A percentile compares a stretch with the other conserved stretches of the same genome.
These are phyloP conservation scores for Calocybe gangraenosa DNA, from an alignment of 768 basidiomycete genomes.

Conservation along the genomic window DNA sequence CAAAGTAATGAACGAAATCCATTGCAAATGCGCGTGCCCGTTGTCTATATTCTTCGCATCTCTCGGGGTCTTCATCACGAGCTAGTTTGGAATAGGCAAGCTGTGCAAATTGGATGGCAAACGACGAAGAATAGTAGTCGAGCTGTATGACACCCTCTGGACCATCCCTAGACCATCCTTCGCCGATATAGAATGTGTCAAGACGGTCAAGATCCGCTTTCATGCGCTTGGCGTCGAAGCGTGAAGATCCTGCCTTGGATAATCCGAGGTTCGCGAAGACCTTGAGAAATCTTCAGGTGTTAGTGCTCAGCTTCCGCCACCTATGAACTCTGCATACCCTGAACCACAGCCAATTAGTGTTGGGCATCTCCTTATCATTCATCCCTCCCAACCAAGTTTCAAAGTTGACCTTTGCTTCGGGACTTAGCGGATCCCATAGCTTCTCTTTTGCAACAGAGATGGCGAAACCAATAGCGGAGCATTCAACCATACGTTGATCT, in stretches of 20 bases:
- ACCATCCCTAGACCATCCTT: constrained; percentile 76
- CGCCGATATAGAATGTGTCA: constrained; percentile 74
- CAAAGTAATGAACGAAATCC: constrained; percentile 76
- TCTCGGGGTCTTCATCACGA: constrained; percentile 54
- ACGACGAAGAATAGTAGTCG: constrained; percentile 77
- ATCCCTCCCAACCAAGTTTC: constrained; percentile 69
- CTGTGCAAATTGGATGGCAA: constrained; percentile 76
- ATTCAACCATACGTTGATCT: constrained; percentile 82
- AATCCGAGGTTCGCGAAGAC: constrained; percentile 76
- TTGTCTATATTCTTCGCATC: constrained; percentile 62
- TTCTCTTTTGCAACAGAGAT: constrained; percentile 62
- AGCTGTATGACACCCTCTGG: constrained; percentile 75
- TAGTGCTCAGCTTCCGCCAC: no score
- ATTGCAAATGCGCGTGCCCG: constrained; percentile 59
- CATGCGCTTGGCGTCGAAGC: constrained; percentile 57
- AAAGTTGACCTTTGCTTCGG: constrained; percentile 50
- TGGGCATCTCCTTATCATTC: constrained; percentile 81
- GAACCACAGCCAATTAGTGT: constrained; percentile 85
- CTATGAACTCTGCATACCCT: constrained; percentile 34
- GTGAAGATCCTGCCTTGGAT: constrained; percentile 53
- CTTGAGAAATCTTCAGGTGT: constrained; percentile 25
- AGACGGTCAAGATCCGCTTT: constrained; percentile 71
- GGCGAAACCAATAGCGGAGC: constrained; percentile 70
- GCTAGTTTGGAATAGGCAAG: constrained; percentile 67
- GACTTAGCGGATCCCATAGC: constrained; percentile 58